These are phyloP conservation scores for Leucogyrophana mollusca DNA, from an alignment of 768 basidiomycete genomes.

Conservation along the genomic window DNA sequence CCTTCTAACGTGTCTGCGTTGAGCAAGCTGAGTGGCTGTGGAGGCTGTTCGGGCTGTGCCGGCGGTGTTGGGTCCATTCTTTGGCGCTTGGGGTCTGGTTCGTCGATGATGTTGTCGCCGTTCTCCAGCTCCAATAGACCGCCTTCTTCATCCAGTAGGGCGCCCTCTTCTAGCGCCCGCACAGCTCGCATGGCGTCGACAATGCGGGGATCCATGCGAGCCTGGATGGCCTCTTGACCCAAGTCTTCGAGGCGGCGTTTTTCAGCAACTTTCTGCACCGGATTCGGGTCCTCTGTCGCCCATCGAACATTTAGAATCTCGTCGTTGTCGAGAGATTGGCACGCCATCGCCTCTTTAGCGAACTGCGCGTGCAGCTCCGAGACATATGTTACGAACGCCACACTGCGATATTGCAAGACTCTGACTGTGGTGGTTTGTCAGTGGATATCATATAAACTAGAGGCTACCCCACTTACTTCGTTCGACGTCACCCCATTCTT, in stretches of 20 bases:
- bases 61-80: slow-evolving; percentile 27
- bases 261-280: slow-evolving; percentile 82
- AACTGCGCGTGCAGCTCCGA: slow-evolving; percentile 87
- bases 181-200: slow-evolving; percentile 87
- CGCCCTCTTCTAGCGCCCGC: slow-evolving; percentile 85
- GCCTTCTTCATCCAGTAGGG: slow-evolving; percentile 33
- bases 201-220: slow-evolving; percentile 82
- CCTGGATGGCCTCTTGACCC: slow-evolving; percentile 84
- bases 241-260: slow-evolving; percentile 78
- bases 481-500: slow-evolving; percentile 94
- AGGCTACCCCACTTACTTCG: slow-evolving; percentile 57
- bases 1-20: slow-evolving; percentile 86
- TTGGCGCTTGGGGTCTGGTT: slow-evolving; percentile 35
- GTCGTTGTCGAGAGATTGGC: slow-evolving; percentile 95
- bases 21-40: slow-evolving; percentile 58
- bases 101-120: slow-evolving; percentile 35
- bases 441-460: slow-evolving; percentile 6
- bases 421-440: slow-evolving; percentile 52
- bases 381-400: slow-evolving; percentile 96
- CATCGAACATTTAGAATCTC: slow-evolving; percentile 98
- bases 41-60: slow-evolving; percentile 28
- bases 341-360: slow-evolving; percentile 98
- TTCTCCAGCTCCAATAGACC: slow-evolving; percentile 25
- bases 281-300: slow-evolving; percentile 99
- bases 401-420: slow-evolving; percentile 89